Evolutionary conservation across 176 grass and related monocot species (phyloP).

Genomic region (Oryza meridionalis): DNA sequence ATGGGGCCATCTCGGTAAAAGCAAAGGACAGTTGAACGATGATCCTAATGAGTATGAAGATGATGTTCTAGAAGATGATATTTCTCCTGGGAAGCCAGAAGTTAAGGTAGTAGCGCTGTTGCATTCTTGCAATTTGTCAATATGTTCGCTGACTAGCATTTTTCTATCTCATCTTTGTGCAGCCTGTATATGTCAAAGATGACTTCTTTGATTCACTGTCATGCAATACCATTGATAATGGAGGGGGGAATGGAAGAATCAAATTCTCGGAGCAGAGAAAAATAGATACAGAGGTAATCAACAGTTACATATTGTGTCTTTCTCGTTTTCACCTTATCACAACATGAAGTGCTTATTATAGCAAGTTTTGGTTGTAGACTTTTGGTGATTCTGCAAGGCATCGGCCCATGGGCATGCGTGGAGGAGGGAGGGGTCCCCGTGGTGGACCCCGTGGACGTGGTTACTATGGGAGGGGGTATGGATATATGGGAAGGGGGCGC

Average conservation of each 20-base stretch:
- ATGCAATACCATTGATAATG: constrained; percentile 73
- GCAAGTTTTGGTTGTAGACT: constrained; percentile 53
- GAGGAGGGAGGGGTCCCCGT: constrained; percentile 63
- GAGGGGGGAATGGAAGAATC: constrained; percentile 64
- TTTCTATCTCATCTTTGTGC: constrained; percentile 19
- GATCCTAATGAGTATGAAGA: constrained; percentile 66
- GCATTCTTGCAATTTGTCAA: constrained; percentile 9
- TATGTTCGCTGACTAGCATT: constrained; percentile 27
- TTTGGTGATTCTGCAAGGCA: constrained; percentile 85
- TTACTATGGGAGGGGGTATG: constrained; percentile 70
- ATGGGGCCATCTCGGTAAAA: constrained; percentile 96
- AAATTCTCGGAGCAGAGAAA: constrained; percentile 88
- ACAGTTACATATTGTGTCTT: background rate
- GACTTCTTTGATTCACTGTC: constrained; percentile 98
- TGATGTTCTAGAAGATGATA: constrained; percentile 57
- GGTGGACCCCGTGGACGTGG: constrained; percentile 54
- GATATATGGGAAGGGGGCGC: constrained; percentile 53
- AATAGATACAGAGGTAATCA: constrained; percentile 82
- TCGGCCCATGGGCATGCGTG: constrained; percentile 58
- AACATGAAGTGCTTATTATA: constrained; percentile 2
- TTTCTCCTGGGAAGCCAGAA: constrained; percentile 47
- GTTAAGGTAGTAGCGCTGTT: constrained; percentile 47
- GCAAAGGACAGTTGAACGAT: constrained; percentile 49
- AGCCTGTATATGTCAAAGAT: constrained; percentile 93
- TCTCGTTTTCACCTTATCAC: background rate